Conservation (phyloP, 129 eudicot genomes). For the Scalesia atractyloides region DNA sequence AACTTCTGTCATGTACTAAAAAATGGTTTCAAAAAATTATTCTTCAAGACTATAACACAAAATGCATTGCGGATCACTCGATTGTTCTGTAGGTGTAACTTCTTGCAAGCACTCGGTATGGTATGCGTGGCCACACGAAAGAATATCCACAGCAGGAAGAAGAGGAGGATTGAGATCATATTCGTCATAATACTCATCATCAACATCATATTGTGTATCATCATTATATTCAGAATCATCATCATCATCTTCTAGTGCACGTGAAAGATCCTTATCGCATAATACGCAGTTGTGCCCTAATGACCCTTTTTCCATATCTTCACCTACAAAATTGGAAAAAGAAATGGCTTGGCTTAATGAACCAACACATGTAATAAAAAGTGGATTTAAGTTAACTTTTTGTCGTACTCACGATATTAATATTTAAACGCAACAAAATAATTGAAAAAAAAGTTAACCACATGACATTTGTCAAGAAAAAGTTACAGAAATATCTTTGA, state of each 20-base stretch:
- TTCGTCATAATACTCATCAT: conserved; percentile 23
- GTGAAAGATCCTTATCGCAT: conserved; percentile 49
- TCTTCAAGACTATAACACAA: conserved; percentile 40
- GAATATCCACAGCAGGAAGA: conserved; percentile 54
- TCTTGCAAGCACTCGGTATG: conserved; percentile 46
- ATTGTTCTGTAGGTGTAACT: conserved; percentile 23
- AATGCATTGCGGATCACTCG: conserved; percentile 47
- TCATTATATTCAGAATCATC: conserved; percentile 27
- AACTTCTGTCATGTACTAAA: conserved; percentile 26
- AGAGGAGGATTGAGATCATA: conserved; percentile 32
- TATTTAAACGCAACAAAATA: too few species aligned
- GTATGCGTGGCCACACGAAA: conserved; percentile 58
- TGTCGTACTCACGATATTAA: too few species aligned
- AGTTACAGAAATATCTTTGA: neutral
- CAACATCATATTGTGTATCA: conserved; percentile 24
- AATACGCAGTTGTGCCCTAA: conserved; percentile 38
- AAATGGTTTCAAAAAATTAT: conserved; percentile 10
- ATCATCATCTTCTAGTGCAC: conserved; percentile 11
- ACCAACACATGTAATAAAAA: too few species aligned
- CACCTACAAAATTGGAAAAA: conserved; percentile 41
- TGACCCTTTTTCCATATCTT: conserved; percentile 22
- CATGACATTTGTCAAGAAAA: neutral
- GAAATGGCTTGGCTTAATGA: too few species aligned
- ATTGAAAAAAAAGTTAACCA: neutral
- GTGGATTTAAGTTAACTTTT: too few species aligned